Base-by-base conservation (phyloP, 352 stramenopile species). In the Phytopythium ostracodes region DNA sequence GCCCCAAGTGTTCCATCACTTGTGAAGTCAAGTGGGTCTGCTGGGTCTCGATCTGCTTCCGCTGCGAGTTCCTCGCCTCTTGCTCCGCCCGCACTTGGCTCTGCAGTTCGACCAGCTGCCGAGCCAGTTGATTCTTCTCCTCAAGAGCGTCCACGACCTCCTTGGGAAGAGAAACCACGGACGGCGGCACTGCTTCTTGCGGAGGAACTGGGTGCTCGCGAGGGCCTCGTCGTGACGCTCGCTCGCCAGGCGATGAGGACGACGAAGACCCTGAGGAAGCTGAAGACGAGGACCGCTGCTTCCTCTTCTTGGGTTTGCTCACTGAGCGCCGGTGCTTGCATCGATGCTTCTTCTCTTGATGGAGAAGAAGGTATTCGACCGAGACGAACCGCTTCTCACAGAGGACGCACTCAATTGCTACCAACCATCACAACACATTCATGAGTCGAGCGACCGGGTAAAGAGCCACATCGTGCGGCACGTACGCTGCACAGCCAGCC, bases 371-470 rank as follows among this genome's bases (percentile, higher is more conserved):
- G 59, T 91, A 94, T 52, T 89, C 76, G 0, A 79, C 68, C 27
- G 81, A 89, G 3, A 94, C 55, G 57, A 94, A 94, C 25, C 75
- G 78, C 63, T 94, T 94, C 20, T 75, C 70, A 63, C 85, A 94
- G 15, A 94, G 44, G 0, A 91, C 77, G 47, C 85, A 92, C 10
- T 70, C 60, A 12, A 78, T 67, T 14, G 76, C 76, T 86, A 29
- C 2, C 20, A 17, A 29, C 0, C n/a, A 14, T 15, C 31, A 51
- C 55, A 47, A 14, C 8, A 27, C n/a, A 49, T 2, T 12, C 29
- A 27, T 35, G 18, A 52, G 18, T 44, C 14, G 2, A 33, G 22
- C 20, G 12, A 31, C 2, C 2, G 4, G 7, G 46, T 33, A 1
- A 10, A 40, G 6, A 51, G 25, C 27, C n/a, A 36, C 12, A 33